These are phyloP conservation scores for Chamaenerion angustifolium DNA, from an alignment of 345 rosid genomes.

Conservation along the genomic window DNA sequence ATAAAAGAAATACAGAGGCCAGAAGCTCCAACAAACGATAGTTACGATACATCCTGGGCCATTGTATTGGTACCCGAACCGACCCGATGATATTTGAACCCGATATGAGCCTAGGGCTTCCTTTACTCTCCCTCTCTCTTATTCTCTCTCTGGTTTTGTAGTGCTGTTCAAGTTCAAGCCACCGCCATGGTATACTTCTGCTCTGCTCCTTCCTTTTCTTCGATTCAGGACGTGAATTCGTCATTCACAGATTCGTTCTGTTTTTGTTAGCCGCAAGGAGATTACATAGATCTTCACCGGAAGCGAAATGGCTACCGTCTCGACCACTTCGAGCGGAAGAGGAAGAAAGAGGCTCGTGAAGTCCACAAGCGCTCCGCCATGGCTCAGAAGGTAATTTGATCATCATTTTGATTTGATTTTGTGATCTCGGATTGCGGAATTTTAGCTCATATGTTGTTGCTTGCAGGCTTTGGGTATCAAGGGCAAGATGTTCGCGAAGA, in stretches of 20 bases:
- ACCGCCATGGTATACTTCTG: too few relatives aligned
- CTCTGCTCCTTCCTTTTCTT: not conserved
- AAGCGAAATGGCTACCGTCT: conserved; percentile 74
- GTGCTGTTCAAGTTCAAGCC: too few relatives aligned
- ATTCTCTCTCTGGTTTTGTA: too few relatives aligned
- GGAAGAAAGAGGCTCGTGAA: conserved; percentile 90
- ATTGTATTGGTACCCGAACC: too few relatives aligned
- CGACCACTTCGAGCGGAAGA: conserved; percentile 71
- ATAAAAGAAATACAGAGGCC: too few relatives aligned
- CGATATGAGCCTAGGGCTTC: too few relatives aligned
- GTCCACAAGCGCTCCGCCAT: conserved; percentile 58
- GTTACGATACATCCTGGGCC: too few relatives aligned
- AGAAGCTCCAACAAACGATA: too few relatives aligned
- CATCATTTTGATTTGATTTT: not conserved
- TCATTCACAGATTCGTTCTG: not conserved
- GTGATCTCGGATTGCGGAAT: not conserved
- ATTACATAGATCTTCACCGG: conserved; percentile 67
- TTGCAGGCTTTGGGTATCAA: conserved; percentile 51
- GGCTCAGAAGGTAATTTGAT: conserved; percentile 43
- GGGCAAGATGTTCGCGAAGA: conserved; percentile 75
- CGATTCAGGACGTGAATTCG: not conserved
- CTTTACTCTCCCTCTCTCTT: too few relatives aligned
- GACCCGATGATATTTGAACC: too few relatives aligned
- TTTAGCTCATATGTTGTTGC: not conserved
- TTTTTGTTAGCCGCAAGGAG: conserved; percentile 74